Base-by-base conservation (phyloP, 2,329 filamentous ascomycete species). In the Fusarium tanahbumbuense region DNA sequence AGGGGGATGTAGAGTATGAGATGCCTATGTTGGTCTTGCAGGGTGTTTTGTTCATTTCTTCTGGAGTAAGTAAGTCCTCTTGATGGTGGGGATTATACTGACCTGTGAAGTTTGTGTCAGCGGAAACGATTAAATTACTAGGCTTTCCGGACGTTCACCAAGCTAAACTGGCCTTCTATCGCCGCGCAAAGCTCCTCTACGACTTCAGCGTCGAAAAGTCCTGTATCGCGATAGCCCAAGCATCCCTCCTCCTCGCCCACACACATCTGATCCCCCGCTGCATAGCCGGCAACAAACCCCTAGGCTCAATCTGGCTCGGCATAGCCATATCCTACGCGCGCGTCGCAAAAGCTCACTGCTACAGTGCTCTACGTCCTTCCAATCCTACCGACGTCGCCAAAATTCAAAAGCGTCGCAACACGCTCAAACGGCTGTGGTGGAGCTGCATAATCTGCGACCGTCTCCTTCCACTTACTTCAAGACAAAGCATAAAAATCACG, bases 371-470 rank as follows among this genome's bases (percentile, higher is more conserved):
- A 1, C 67, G 56, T 1, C 58, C 67, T 0, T 37, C 34, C 5
- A 5, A 67, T 18, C 23, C 62, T 0, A 55, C 50, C 2, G 64
- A 72, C 23, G 59, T 68, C 0, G 61, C 60, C 12, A 62, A 68
- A 6, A 48, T 60, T 0, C 60, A 64, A 27, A 75, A 73, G 3
- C 56, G 60, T 0, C 68, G 70, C n/a, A 75, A 73, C 10, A 70
- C 68, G 0, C 65, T 75, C 3, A 75, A 75, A 9, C 65, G 73
- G 1, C 45, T 75, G 0, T 75, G 73, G 73, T 75, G 73, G 73
- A 75, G 73, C 41, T 75, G 73, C 22, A 72, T 75, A 13, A 72
- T 75, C 13, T 73, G 70, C 34, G 73, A 75, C 16, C 68, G 73
- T 4, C 22, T 75, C 0, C 59, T 75, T 0, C 73, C 73, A 0